Evolutionary conservation across 108 stramenopile species (phyloP).

Genomic region (Licmophora abbreviata): DNA sequence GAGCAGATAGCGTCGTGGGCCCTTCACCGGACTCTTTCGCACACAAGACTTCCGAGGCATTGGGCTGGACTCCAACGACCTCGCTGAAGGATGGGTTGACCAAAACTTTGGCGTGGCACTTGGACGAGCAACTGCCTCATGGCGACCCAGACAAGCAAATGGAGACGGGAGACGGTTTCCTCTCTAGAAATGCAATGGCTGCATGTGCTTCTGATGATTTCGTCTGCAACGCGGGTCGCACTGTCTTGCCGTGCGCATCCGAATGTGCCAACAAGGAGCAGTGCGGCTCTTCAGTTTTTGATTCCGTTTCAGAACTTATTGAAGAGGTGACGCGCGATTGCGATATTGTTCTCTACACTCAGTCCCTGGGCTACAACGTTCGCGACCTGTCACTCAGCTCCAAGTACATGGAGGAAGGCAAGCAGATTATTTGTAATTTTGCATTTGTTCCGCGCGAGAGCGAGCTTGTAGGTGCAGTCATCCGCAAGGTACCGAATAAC

Average conservation of each 20-base stretch:
- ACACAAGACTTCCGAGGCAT: slow-evolving; percentile 18
- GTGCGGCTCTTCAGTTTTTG: slow-evolving; percentile 62
- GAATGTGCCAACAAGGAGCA: slow-evolving; percentile 52
- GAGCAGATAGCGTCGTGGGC: slow-evolving; percentile 2
- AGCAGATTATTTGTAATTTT: slow-evolving; percentile 55
- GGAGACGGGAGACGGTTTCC: slow-evolving; percentile 39
- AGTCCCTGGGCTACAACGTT: slow-evolving; percentile 48
- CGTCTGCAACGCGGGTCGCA: slow-evolving; percentile 28
- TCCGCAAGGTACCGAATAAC: slow-evolving; percentile 40
- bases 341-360: slow-evolving; percentile 64
- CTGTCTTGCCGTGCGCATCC: slow-evolving; percentile 51
- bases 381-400: slow-evolving; percentile 32
- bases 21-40: slow-evolving; percentile 5
- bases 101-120: slow-evolving; percentile 58
- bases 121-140: slow-evolving; percentile 48
- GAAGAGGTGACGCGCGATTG: slow-evolving; percentile 54
- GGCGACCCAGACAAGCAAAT: no score
- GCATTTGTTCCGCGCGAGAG: slow-evolving; percentile 65
- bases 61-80: slow-evolving; percentile 36
- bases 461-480: slow-evolving; percentile 35
- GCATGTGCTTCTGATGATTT: slow-evolving; percentile 38
- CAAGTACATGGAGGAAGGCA: slow-evolving; percentile 43
- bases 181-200: slow-evolving; percentile 24
- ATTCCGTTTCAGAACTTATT: slow-evolving; percentile 24
- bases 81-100: slow-evolving; percentile 43